Evolutionary conservation across 345 rosid species (phyloP).

Genomic region (Bretschneidera sinensis): DNA sequence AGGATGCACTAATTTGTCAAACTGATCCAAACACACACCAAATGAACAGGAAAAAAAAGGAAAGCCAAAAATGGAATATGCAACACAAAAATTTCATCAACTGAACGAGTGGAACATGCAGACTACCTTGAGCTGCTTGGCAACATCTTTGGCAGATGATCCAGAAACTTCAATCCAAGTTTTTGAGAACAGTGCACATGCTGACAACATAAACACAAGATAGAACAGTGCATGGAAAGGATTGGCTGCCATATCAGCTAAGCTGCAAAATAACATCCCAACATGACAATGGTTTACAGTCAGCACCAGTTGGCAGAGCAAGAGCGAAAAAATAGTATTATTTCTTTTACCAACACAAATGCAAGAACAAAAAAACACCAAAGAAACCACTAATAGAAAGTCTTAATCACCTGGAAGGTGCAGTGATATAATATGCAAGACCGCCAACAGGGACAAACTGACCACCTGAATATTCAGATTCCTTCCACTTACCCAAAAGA

Average conservation of each 20-base stretch:
- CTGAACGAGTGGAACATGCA: no score
- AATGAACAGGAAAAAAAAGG: no score
- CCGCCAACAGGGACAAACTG: slow-evolving; percentile 81
- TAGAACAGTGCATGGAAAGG: slow-evolving; percentile 88
- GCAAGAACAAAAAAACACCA: background rate
- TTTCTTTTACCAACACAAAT: background rate
- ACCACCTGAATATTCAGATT: slow-evolving; percentile 73
- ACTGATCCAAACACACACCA: no score
- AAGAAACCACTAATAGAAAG: no score
- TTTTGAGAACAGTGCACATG: slow-evolving; percentile 84
- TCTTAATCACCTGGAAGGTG: slow-evolving; percentile 61
- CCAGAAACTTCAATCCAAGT: slow-evolving; percentile 95
- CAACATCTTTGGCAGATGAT: slow-evolving; percentile 78
- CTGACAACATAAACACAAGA: slow-evolving; percentile 71
- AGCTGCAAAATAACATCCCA: slow-evolving; percentile 39
- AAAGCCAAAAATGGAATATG: no score
- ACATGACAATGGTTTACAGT: background rate
- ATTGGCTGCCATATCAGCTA: slow-evolving; percentile 90
- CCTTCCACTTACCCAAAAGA: slow-evolving; percentile 84
- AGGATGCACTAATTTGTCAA: no score
- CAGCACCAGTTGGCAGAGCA: background rate
- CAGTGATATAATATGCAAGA: slow-evolving; percentile 73
- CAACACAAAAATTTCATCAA: no score
- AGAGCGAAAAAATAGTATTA: background rate
- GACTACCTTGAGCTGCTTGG: slow-evolving; percentile 79